Base-by-base conservation (phyloP, 2,329 filamentous ascomycete genomes). In the Emmonsiellopsis sp. region DNA sequence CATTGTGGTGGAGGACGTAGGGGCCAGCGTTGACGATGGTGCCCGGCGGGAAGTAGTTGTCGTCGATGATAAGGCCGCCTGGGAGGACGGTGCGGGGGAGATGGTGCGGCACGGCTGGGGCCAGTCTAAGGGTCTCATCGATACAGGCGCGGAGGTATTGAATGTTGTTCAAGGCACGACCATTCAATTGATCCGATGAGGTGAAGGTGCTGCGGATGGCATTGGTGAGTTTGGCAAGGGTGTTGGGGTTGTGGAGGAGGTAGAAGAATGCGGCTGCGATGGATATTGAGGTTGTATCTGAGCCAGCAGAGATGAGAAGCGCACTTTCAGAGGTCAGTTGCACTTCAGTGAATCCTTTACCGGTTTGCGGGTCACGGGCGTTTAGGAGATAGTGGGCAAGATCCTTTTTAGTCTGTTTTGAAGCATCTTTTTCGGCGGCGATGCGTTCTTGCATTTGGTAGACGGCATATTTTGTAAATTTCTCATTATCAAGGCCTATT, bases 321-420 rank as follows among this genome's bases (percentile, higher is more conserved):
- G 76, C 73, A 37, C 71, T 75, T 58, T 79, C 76, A 56, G 70
- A 72, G 68, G 73, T 76, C 20, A 79, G 59, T 59, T 79, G 76
- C 50, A 70, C 65, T 63, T 69, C 65, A 58, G 66, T 66, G 65
- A 75, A 70, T 50, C 73, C 67, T 34, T 70, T 61, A 55, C 72
- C 68, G 13, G 73, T 74, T 56, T 76, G 67, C 1, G 73, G 70
- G 60, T 79, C 70, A 60, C 72, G 71, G 50, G 75, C 71, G 53
- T 75, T 67, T 45, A 75, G 63, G 5, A 76, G 67, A 65, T 79
- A 67, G 63, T 74, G 70, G 64, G 75, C 74, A 60, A 78, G 74
- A 59, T 77, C 76, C 50, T 73, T 73, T 56, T 75, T 70, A 10
- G 62, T 53, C 40, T 55, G n/a, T 57, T 58, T 50, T 58, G 59